Conservation (phyloP, 2,329 filamentous ascomycete species). For the Phialophora expanda region DNA sequence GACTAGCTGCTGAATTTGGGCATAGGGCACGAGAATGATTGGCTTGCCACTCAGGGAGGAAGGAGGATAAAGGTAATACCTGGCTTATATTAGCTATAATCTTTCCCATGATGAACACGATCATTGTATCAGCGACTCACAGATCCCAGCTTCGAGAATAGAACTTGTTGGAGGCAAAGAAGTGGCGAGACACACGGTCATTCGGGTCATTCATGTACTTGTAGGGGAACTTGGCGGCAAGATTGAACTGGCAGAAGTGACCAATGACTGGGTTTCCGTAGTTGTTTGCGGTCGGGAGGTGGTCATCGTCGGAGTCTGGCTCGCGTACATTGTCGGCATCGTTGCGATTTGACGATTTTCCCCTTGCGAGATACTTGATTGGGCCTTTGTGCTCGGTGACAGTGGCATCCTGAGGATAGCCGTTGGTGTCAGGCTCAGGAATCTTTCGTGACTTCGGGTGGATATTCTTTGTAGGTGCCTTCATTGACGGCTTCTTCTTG, state of each 20-base stretch:
- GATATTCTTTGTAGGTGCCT: slow-evolving; percentile 8
- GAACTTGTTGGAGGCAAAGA: slow-evolving; percentile 52
- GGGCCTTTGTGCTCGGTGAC: neutral
- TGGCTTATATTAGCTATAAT: slow-evolving; percentile 43
- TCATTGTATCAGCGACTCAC: slow-evolving; percentile 60
- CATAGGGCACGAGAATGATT: slow-evolving; percentile 69
- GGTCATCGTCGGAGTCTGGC: slow-evolving; percentile 13
- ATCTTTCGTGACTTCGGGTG: slow-evolving; percentile 5
- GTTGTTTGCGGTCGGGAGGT: slow-evolving; percentile 22
- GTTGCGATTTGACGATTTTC: slow-evolving; percentile 18
- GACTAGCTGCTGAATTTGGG: slow-evolving; percentile 70
- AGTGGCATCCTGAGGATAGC: neutral
- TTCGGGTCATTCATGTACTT: slow-evolving; percentile 47
- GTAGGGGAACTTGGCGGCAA: slow-evolving; percentile 52
- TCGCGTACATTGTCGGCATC: neutral
- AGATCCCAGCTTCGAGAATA: slow-evolving; percentile 73
- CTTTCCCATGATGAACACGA: neutral
- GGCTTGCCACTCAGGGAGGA: slow-evolving; percentile 55
- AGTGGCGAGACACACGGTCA: slow-evolving; percentile 46
- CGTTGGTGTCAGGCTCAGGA: neutral
- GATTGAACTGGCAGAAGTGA: slow-evolving; percentile 49
- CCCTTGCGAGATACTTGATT: slow-evolving; percentile 20
- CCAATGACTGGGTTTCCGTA: slow-evolving; percentile 34
- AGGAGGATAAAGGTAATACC: slow-evolving; percentile 70
- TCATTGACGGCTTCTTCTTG: slow-evolving; percentile 32